phyloP scores from a whole-genome alignment of 225 moss, liverwort and hornwort species.

The Climacium dendroides region DNA sequence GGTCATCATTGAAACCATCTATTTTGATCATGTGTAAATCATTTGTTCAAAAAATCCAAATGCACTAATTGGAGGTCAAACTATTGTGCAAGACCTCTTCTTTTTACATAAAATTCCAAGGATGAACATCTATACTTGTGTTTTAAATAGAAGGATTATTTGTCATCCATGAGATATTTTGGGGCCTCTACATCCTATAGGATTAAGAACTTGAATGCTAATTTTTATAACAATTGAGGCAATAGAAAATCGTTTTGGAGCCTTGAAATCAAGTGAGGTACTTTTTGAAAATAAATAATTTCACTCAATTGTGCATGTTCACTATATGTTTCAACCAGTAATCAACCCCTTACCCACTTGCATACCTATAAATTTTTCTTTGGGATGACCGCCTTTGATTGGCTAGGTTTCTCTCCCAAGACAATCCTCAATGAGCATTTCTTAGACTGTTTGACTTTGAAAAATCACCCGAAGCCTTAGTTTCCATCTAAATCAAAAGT shows the following conservation, averaged over 20 bases:
- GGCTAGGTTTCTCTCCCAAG: rapidly evolving
- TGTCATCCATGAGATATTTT: rapidly evolving
- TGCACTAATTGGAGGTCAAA: rapidly evolving
- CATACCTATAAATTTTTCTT: rapidly evolving
- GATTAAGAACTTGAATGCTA: not conserved
- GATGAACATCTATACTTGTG: rapidly evolving
- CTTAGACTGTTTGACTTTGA: not conserved
- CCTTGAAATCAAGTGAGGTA: not conserved
- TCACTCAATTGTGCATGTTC: rapidly evolving
- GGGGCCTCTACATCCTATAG: rapidly evolving
- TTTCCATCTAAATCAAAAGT: not conserved
- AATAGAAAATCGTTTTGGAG: not conserved
- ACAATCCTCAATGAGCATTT: rapidly evolving
- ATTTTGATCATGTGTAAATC: not conserved
- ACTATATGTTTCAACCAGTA: too few species aligned
- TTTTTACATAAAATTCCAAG: not conserved
- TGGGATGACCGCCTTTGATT: not conserved
- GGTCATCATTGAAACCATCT: rapidly evolving
- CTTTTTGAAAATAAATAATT: not conserved
- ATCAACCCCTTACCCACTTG: rapidly evolving
- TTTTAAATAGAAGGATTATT: not conserved
- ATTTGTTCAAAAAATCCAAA: not conserved
- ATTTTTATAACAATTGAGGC: not conserved
- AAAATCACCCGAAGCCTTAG: rapidly evolving
- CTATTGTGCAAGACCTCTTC: not conserved